Base-by-base conservation (phyloP, 306 rosid genomes). In the Quercus engelmannii region DNA sequence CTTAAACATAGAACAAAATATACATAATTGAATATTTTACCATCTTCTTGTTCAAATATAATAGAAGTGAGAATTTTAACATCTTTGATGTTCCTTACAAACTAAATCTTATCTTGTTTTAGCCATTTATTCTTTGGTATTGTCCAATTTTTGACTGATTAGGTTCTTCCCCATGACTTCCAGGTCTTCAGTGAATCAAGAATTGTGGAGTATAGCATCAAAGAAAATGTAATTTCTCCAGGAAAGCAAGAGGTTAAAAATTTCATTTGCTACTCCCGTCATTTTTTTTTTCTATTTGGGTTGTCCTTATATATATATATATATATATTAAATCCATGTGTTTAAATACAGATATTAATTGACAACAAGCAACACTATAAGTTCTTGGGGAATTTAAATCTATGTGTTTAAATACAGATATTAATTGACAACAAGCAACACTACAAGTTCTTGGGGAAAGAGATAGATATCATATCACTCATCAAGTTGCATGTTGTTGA, bases 131-230 rank as follows among this genome's bases (percentile, higher is more conserved):
- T 10, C 51, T 68, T 35, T 25, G 5, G 28, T 68, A 19, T n/a
- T 68, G 8, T 18, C 25, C 4, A 46, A 59, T 26, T 71, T 65
- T 26, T 76, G 33, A 64, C 17, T 5, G 9, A 54, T 68, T 61
- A 64, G 61, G 43, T 73, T 23, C 11, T 71, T 35, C 38, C 71
- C 41, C 82, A 28, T 82, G 30, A 69, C 30, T 51, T 69, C 69
- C 79, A 94, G 96, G 57, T 92, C 77, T 94, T 94, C 62, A 82
- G 83, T 55, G 97, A 92, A 88, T 92, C 97, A 75, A 89, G 86
- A 87, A 94, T 94, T 86, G 91, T 86, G 76, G 94, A 90, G 75
- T 94, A 88, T 88, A 83, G 17, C 69, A 35, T 94, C 59, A 23
- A 87, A 80, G 98, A 94, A 86, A 77, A 86, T 58, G 63, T 80